phyloP scores from a whole-genome alignment of 106 monocot species.

The Posidonia australis region DNA sequence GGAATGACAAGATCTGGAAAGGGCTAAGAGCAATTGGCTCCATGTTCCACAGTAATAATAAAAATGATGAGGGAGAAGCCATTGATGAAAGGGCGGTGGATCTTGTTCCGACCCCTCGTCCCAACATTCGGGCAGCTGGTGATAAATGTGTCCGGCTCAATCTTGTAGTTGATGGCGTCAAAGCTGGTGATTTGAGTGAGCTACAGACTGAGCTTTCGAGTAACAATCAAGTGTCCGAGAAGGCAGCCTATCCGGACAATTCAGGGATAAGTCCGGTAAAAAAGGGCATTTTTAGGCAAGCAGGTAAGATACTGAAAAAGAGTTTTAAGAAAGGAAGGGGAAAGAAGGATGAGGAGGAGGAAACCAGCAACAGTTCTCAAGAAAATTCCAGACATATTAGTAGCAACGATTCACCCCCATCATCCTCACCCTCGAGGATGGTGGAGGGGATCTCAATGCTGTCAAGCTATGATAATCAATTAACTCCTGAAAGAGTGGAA shows the following conservation, averaged over 20 bases:
- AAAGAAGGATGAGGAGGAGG: not conserved
- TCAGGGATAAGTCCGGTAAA: not conserved
- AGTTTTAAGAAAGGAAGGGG: not conserved
- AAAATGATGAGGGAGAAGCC: not conserved
- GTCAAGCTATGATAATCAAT: not conserved
- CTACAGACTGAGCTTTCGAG: not conserved
- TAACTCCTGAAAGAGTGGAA: not conserved
- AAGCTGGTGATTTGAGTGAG: not conserved
- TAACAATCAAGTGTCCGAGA: not conserved
- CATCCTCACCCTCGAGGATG: not conserved
- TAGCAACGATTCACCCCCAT: not conserved
- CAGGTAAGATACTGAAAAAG: not conserved
- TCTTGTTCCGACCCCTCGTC: not conserved
- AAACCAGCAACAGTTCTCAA: not conserved
- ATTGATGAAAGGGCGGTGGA: not conserved
- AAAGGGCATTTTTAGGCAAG: constrained; percentile 3
- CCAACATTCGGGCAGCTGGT: not conserved
- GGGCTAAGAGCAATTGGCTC: not conserved
- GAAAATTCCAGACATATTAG: too few relatives aligned
- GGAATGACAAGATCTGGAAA: not conserved
- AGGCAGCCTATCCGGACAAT: not conserved
- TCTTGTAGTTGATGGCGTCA: constrained; percentile 2
- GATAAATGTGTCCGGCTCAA: not conserved
- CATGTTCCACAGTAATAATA: not conserved
- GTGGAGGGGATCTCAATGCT: not conserved